Evolutionary conservation across 192 early-diverging fungal species (phyloP), one percentile per base, ranked within the genome.

Genomic region (Linnemannia elongata): DNA sequence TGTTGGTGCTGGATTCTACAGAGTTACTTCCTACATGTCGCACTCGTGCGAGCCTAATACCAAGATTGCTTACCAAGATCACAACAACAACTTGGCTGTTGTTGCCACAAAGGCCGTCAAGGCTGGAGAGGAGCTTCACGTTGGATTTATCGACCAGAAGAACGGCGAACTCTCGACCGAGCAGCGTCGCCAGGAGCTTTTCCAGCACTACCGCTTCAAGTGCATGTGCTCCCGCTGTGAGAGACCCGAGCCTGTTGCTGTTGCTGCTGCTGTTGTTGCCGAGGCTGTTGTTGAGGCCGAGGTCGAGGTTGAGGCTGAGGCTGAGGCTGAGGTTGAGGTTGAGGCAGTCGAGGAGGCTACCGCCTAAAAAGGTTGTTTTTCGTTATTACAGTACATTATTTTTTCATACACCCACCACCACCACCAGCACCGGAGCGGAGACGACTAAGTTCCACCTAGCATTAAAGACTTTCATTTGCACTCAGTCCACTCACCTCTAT

Each of bases 1-100:
- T 55, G 92, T 90, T 66, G 97, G 95, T 17, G 88, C 93, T 42
- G 93, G 92, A 71, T 91, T 97, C 77, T 97, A 97, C 88, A 91
- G 93, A 81, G 94, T 94, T 44, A 88, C 94, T 27, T 91, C 93
- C 24, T 94, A 95, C 80, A 88, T 97, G 76, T 86, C 92, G 13
- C 95, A 97, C 88, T 91, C 92, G 72, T 97, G 95, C 87, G 89
- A 91, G 27, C 82, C 88, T 35, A 92, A 92, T 39, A 75, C 82
- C 44, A 85, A 93, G 86, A 80, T 94, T 55, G 88, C 75, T 36
- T 96, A 94, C 87, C 84, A 88, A 8, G 89, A 88, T 4, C 83
- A 86, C 71, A 91, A 88, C 44, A 78, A 92, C 75, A 88, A 82
- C 78, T 85, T 93, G 18, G 88, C 94, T 9, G 66, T 97, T 54